Conservation (phyloP, 2,329 filamentous ascomycete species). For the Aspergillus spinulosporus region DNA sequence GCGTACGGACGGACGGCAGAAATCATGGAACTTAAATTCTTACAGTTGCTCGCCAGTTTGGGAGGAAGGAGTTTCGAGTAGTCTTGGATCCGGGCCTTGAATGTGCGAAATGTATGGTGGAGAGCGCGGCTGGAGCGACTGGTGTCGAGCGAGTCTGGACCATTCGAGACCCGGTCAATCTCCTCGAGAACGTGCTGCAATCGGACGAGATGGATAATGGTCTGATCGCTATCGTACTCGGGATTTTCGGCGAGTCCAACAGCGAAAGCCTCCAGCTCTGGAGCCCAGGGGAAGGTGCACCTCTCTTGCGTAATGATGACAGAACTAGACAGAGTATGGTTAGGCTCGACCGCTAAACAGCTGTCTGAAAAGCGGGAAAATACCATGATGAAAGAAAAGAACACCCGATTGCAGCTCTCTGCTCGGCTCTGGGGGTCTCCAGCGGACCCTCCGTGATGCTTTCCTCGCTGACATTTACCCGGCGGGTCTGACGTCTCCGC, state of each 20-base stretch:
- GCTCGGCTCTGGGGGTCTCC: slow-evolving; percentile 40
- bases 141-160: neutral
- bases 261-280: slow-evolving; percentile 14
- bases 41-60: slow-evolving; percentile 1
- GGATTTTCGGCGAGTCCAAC: slow-evolving; percentile 8
- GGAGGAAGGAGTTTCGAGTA: neutral
- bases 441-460: slow-evolving; percentile 8
- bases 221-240: slow-evolving; percentile 16
- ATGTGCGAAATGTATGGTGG: slow-evolving; percentile 3
- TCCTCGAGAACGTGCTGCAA: slow-evolving; percentile 19
- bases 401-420: slow-evolving; percentile 46
- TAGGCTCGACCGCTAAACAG: neutral
- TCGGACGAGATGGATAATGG: slow-evolving; percentile 17
- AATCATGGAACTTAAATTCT: too few relatives aligned
- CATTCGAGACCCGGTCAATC: slow-evolving; percentile 6
- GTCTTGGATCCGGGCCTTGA: slow-evolving; percentile 5
- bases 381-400: slow-evolving; percentile 48
- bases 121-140: neutral
- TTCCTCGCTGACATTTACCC: slow-evolving; percentile 12
- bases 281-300: slow-evolving; percentile 13
- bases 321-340: neutral
- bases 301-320: slow-evolving; percentile 17
- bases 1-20: neutral
- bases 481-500: slow-evolving; percentile 30
- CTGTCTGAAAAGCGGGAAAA: too few relatives aligned